Conservation (phyloP, 495 filamentous ascomycete species). For the Talaromyces trachyspermus region DNA sequence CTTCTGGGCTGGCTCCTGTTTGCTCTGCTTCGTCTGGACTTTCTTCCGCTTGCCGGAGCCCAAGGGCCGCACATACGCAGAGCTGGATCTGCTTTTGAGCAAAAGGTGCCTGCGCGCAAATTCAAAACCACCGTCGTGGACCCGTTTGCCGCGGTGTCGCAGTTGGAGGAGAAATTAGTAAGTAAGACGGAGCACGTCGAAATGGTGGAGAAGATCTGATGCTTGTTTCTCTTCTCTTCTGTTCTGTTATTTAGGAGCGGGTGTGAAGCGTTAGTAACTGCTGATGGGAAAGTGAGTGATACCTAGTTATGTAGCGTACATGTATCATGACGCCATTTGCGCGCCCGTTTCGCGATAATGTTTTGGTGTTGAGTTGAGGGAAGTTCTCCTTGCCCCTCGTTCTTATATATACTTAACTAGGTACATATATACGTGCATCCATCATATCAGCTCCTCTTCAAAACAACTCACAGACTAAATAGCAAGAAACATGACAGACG, state of each 20-base stretch:
- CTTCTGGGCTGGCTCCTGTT: constrained; percentile 53
- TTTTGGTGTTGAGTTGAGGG: background rate
- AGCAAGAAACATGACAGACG: too few relatives aligned
- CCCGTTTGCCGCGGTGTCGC: background rate
- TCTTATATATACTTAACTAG: background rate
- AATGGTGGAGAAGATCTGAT: constrained; percentile 1
- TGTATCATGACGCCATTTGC: background rate
- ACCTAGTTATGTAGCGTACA: too few relatives aligned
- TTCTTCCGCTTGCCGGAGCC: constrained; percentile 57
- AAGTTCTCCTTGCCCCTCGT: background rate
- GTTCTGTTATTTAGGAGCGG: too few relatives aligned
- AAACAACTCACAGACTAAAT: background rate
- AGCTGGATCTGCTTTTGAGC: constrained; percentile 41
- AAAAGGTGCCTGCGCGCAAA: constrained; percentile 23
- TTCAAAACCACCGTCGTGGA: constrained; percentile 1
- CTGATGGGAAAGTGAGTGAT: too few relatives aligned
- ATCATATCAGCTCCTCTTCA: background rate
- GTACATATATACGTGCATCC: background rate
- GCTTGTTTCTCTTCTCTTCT: too few relatives aligned
- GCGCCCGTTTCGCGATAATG: background rate
- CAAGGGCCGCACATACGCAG: constrained; percentile 51
- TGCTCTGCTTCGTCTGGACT: constrained; percentile 28
- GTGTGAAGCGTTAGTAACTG: too few relatives aligned
- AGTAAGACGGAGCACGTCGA: background rate
- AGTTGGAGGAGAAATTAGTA: background rate